A percentile compares a stretch with the other conserved stretches of the same genome.
Evolutionary conservation across 176 grass and related monocot genomes (phyloP).

Genomic region (Triticum dicoccoides): DNA sequence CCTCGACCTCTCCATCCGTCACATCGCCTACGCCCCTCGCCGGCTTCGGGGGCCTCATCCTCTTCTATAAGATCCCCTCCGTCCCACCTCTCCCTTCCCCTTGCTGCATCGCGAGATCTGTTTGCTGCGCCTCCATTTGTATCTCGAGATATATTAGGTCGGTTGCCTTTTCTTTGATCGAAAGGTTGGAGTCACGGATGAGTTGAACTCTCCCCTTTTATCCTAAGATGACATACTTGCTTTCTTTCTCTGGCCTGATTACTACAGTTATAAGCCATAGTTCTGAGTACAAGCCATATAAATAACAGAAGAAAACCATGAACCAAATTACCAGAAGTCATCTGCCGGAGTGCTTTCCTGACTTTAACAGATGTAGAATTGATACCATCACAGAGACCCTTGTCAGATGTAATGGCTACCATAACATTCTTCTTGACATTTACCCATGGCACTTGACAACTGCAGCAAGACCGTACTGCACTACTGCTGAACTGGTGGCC

Average conservation of each 20-base stretch:
- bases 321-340: slow-evolving; percentile 63
- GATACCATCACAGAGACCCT: slow-evolving; percentile 94
- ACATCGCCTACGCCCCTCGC: no score
- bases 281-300: not conserved
- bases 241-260: slow-evolving; percentile 83
- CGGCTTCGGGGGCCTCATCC: no score
- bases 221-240: slow-evolving; percentile 83
- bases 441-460: not conserved
- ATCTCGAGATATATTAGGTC: no score
- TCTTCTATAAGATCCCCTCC: no score
- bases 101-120: no score
- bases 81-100: no score
- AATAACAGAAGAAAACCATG: not conserved
- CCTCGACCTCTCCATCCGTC: no score
- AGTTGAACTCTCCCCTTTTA: slow-evolving; percentile 93
- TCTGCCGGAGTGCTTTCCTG: slow-evolving; percentile 76
- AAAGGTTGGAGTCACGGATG: slow-evolving; percentile 60
- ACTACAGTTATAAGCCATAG: not conserved
- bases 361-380: slow-evolving; percentile 92
- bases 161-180: no score
- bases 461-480: no score
- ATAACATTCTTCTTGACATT: slow-evolving; percentile 97
- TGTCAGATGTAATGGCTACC: slow-evolving; percentile 77
- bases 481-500: no score
- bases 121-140: no score